Evolutionary conservation across 495 filamentous ascomycete genomes (phyloP).

Genomic region (Podospora didyma): DNA sequence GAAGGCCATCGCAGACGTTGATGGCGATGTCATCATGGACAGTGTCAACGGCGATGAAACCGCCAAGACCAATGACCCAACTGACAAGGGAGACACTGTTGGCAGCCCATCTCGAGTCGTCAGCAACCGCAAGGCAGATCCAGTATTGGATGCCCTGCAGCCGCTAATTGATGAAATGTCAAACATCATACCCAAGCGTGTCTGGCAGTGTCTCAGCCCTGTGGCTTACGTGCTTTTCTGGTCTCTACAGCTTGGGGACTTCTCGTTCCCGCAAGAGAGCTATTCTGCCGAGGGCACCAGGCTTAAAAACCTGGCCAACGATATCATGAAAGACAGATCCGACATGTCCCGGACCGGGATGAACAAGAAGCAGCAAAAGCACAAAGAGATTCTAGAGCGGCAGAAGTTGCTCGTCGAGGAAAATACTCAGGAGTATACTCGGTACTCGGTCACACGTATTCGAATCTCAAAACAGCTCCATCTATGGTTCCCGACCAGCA

Average conservation of each 20-base stretch:
- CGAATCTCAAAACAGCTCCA: conserved; percentile 74
- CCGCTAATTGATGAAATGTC: conserved; percentile 67
- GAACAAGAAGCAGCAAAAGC: conserved; percentile 59
- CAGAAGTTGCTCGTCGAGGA: conserved; percentile 60
- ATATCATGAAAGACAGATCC: conserved; percentile 64
- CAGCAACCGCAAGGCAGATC: conserved; percentile 38
- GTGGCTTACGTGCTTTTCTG: conserved; percentile 91
- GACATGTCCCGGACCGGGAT: conserved; percentile 62
- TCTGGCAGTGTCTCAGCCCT: conserved; percentile 64
- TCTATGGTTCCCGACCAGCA: conserved; percentile 66
- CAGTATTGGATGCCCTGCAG: conserved; percentile 71
- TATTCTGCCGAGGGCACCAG: conserved; percentile 69
- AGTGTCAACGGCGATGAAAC: no score
- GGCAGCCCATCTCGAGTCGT: conserved; percentile 12
- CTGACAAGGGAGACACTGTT: conserved; percentile 8
- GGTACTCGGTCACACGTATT: conserved; percentile 57
- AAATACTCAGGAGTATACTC: conserved; percentile 45
- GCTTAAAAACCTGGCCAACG: conserved; percentile 55
- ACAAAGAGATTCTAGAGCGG: conserved; percentile 66
- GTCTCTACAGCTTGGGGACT: conserved; percentile 78
- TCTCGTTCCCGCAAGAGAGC: conserved; percentile 65
- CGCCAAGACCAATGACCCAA: conserved; percentile 20
- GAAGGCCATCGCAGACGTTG: conserved; percentile 29
- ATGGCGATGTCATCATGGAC: conserved; percentile 38
- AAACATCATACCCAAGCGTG: conserved; percentile 54